Conservation (phyloP, 2,329 filamentous ascomycete species). For the Colletotrichum tabaci region DNA sequence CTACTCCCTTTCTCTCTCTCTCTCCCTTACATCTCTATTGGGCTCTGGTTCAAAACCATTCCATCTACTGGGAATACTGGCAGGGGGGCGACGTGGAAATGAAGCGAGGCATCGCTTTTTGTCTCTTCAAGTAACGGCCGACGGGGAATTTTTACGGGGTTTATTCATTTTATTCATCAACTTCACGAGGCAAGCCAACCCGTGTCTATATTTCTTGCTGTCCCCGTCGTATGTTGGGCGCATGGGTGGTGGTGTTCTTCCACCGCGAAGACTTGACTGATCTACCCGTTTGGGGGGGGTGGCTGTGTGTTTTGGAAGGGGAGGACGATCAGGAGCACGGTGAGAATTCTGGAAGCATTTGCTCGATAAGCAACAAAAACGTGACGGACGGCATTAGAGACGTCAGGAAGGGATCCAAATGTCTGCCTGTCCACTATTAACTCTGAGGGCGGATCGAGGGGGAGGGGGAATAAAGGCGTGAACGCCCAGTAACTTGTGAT, state of each 20-base stretch:
- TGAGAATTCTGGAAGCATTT: neutral
- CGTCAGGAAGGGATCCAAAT: neutral
- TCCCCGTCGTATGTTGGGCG: neutral
- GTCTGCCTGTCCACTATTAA: neutral
- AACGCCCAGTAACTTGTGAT: slow-evolving; percentile 23
- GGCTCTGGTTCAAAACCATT: neutral
- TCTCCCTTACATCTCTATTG: no score
- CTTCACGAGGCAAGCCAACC: slow-evolving; percentile 3
- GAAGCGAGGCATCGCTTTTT: slow-evolving; percentile 16
- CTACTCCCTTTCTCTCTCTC: neutral
- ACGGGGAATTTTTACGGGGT: neutral
- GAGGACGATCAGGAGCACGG: neutral
- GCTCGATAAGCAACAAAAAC: no score
- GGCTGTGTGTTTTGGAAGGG: neutral
- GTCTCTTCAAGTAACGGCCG: slow-evolving; percentile 22
- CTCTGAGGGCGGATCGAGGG: no score
- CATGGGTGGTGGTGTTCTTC: neutral
- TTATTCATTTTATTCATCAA: neutral
- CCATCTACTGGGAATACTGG: neutral
- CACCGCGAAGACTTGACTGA: neutral
- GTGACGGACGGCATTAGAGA: neutral
- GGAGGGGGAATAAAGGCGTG: no score
- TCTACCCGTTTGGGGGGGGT: neutral
- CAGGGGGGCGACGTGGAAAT: neutral
- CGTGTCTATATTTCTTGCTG: neutral